phyloP scores from a whole-genome alignment of 768 basidiomycete species.

The Tylopilus cervinicoccineus region DNA sequence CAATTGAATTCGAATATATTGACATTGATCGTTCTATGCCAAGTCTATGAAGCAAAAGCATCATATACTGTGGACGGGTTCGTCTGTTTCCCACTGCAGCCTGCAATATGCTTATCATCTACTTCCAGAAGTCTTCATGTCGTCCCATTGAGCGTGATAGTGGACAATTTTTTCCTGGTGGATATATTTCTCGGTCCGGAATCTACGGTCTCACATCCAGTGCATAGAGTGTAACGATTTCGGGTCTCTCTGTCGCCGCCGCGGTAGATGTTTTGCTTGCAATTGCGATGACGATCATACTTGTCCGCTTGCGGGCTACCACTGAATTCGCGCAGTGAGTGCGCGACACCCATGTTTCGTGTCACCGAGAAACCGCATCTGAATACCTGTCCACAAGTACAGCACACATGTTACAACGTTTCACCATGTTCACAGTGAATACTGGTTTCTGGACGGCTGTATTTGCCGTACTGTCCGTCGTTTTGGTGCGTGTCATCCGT shows the following conservation, averaged over 20 bases:
- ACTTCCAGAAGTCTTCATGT: background rate
- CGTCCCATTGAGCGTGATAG: background rate
- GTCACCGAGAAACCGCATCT: no score
- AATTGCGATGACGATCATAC: constrained; percentile 7
- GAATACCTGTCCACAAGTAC: constrained; percentile 4
- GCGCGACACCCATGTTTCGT: no score
- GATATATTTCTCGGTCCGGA: background rate
- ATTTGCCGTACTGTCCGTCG: background rate
- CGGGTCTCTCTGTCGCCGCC: background rate
- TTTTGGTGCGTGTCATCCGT: background rate
- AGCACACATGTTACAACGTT: background rate
- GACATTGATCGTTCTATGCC: background rate
- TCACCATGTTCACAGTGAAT: constrained; percentile 13
- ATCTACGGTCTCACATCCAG: background rate
- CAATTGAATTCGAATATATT: background rate
- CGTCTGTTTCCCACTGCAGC: background rate
- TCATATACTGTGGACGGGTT: constrained; percentile 7
- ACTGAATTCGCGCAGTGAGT: background rate
- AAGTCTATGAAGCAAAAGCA: constrained; percentile 3
- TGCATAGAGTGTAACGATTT: background rate
- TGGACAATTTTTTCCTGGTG: background rate
- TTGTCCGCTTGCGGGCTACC: background rate
- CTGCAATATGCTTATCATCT: background rate
- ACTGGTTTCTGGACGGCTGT: background rate
- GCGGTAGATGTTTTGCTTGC: constrained; percentile 7